phyloP scores from a whole-genome alignment of 768 basidiomycete genomes.

The Rubroboletus satanas region DNA sequence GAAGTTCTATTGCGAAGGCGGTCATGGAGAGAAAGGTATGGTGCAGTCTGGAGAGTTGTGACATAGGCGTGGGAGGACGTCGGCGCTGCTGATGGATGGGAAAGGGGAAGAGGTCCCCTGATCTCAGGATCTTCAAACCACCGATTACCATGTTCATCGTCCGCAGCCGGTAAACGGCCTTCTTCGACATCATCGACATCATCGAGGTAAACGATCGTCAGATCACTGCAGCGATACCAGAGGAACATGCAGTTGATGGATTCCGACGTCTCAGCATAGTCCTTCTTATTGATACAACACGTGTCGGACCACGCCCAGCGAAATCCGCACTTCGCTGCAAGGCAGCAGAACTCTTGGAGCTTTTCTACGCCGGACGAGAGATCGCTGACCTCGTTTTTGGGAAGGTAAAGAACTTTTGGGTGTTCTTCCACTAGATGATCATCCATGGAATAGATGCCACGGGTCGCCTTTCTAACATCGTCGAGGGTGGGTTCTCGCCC shows the following conservation, averaged over 20 bases:
- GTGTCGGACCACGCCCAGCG: constrained; percentile 33
- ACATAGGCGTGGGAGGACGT: constrained; percentile 1
- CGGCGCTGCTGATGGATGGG: not conserved
- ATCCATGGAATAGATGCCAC: constrained; percentile 20
- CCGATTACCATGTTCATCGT: not conserved
- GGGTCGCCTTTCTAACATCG: constrained; percentile 12
- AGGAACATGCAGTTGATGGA: constrained; percentile 30
- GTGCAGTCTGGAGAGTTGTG: not conserved
- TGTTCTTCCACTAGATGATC: not conserved
- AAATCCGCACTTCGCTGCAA: constrained; percentile 26
- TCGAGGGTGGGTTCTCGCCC: constrained; percentile 13
- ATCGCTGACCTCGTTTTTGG: not conserved
- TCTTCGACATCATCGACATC: constrained; percentile 24
- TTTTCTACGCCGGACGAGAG: constrained; percentile 11
- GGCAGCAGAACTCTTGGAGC: constrained; percentile 30
- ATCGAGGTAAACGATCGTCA: constrained; percentile 29
- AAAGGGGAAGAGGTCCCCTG: constrained; percentile 5
- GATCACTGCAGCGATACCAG: constrained; percentile 25
- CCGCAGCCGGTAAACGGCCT: constrained; percentile 10
- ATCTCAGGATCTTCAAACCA: constrained; percentile 23
- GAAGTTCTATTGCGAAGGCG: not conserved
- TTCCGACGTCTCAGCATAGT: constrained; percentile 24
- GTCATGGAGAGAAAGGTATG: constrained; percentile 8
- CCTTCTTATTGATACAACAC: constrained; percentile 26
- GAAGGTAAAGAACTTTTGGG: not conserved